These are phyloP conservation scores for Knoxdaviesia proteae DNA, from an alignment of 2,329 filamentous ascomycete species.

Conservation along the genomic window DNA sequence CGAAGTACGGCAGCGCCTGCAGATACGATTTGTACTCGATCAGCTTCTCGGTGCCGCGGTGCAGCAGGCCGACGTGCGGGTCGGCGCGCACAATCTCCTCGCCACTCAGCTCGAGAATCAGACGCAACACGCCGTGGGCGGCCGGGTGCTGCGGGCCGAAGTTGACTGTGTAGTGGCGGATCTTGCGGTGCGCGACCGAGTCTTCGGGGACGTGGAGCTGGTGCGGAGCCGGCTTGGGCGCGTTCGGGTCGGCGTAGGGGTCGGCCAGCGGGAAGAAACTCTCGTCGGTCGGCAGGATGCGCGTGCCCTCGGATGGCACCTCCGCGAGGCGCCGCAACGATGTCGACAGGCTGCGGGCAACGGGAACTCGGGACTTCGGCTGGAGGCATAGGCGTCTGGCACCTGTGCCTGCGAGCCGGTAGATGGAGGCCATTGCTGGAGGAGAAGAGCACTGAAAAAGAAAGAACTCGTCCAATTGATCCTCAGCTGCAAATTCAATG, in stretches of 20 bases:
- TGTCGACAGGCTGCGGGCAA: slow-evolving; percentile 6
- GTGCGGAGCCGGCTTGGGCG: slow-evolving; percentile 20
- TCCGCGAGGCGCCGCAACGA: slow-evolving; percentile 34
- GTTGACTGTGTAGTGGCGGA: slow-evolving; percentile 98
- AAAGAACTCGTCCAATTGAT: background rate
- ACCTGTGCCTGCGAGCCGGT: slow-evolving; percentile 50
- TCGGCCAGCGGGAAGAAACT: slow-evolving; percentile 36
- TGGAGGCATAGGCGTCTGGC: slow-evolving; percentile 45
- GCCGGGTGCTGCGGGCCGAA: slow-evolving; percentile 97
- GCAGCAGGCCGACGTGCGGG: slow-evolving; percentile 87
- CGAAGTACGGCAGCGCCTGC: slow-evolving; percentile 95
- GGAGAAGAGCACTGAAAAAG: slow-evolving; percentile 7
- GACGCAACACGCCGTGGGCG: slow-evolving; percentile 87
- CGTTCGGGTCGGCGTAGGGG: slow-evolving; percentile 24
- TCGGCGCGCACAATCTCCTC: slow-evolving; percentile 95
- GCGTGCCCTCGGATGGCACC: slow-evolving; percentile 27
- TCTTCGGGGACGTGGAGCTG: slow-evolving; percentile 20
- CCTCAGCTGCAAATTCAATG: too few species aligned
- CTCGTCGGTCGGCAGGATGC: slow-evolving; percentile 43
- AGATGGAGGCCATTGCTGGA: slow-evolving; percentile 47
- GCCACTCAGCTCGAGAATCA: slow-evolving; percentile 94
- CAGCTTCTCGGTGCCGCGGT: slow-evolving; percentile 96
- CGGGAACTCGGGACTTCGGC: slow-evolving; percentile 9
- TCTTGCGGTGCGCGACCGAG: slow-evolving; percentile 48
- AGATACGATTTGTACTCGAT: slow-evolving; percentile 99